phyloP scores from a whole-genome alignment of 1,139 yeast species.

The Torulaspora pretoriensis region DNA sequence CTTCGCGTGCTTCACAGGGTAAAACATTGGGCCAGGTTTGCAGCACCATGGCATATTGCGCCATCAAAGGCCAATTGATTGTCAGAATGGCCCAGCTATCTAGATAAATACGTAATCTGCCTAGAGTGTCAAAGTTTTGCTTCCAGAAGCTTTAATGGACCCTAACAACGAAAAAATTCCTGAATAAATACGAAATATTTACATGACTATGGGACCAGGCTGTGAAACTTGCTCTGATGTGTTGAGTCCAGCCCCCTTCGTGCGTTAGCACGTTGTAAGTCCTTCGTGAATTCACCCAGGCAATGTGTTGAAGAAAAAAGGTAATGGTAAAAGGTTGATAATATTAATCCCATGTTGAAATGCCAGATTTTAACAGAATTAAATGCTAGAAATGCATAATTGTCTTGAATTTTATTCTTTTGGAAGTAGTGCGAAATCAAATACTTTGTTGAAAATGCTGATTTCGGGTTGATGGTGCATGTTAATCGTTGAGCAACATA shows the following conservation, averaged over 20 bases:
- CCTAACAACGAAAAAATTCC: not conserved
- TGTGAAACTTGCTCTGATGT: not conserved
- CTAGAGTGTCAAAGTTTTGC: no score
- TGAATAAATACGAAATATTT: not conserved
- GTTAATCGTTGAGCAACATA: not conserved
- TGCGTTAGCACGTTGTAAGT: no score
- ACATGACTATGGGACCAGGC: not conserved
- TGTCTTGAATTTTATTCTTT: conserved; percentile 3
- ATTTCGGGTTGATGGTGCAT: not conserved
- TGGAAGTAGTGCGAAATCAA: conserved; percentile 3
- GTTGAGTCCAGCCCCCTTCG: no score
- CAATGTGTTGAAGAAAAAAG: not conserved
- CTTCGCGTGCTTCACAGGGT: not conserved
- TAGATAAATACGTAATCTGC: no score
- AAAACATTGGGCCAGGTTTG: not conserved
- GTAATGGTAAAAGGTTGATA: not conserved
- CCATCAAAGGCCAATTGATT: no score
- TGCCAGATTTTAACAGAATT: conserved; percentile 21
- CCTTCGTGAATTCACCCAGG: no score
- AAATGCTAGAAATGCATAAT: conserved; percentile 14
- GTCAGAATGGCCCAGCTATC: no score
- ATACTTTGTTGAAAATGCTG: conserved; percentile 8
- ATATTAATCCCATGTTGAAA: conserved; percentile 24
- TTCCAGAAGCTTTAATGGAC: not conserved
- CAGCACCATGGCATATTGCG: no score